phyloP scores from a whole-genome alignment of 345 rosid genomes.

The Cardiospermum halicacabum region DNA sequence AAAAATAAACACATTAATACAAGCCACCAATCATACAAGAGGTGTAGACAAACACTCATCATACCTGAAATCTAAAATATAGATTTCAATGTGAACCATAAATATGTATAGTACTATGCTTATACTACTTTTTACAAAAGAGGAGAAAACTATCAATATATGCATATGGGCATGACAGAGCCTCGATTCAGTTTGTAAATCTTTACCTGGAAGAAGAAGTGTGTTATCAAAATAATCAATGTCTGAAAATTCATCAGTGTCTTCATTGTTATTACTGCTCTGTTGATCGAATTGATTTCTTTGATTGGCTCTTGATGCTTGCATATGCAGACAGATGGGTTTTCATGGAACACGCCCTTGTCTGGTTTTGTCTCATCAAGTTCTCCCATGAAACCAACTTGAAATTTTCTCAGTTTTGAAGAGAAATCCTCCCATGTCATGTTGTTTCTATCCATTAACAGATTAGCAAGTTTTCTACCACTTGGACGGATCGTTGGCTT shows the following conservation, averaged over 20 bases:
- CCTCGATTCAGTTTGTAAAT: neutral
- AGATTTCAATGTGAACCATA: too few species aligned
- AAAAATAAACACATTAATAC: too few species aligned
- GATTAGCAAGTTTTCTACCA: constrained; percentile 61
- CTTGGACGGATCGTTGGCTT: constrained; percentile 85
- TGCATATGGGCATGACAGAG: too few species aligned
- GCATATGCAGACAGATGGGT: constrained; percentile 78
- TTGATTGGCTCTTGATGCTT: constrained; percentile 28
- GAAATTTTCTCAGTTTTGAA: constrained; percentile 45
- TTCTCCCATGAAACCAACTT: constrained; percentile 85
- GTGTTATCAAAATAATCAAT: constrained; percentile 31
- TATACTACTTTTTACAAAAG: too few species aligned
- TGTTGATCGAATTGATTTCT: constrained; percentile 1
- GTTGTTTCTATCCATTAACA: constrained; percentile 58
- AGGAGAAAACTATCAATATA: too few species aligned
- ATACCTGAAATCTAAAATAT: too few species aligned
- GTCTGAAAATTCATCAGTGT: constrained; percentile 31
- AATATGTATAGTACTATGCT: too few species aligned
- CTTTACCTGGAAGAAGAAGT: constrained; percentile 20
- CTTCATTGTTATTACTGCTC: constrained; percentile 10
- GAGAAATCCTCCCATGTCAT: constrained; percentile 87
- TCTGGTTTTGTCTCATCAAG: constrained; percentile 78
- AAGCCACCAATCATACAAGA: too few species aligned
- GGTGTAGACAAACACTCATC: too few species aligned
- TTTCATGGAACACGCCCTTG: constrained; percentile 86